Evolutionary conservation across 805 yeast genomes (phyloP).

Genomic region (Candida maltosa): DNA sequence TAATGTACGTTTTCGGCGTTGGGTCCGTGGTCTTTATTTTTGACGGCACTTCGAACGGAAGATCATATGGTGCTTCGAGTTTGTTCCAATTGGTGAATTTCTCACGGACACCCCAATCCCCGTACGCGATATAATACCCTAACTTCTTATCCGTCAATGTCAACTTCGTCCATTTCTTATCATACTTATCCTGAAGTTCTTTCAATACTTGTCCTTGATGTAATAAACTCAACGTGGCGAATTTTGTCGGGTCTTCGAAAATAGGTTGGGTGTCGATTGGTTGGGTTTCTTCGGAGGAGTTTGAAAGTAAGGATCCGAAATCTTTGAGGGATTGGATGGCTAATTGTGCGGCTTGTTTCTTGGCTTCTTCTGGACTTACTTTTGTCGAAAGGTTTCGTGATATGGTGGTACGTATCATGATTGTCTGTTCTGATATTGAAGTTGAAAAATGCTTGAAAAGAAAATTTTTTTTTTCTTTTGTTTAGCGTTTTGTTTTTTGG

Average conservation of each 20-base stretch:
- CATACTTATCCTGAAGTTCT: slow-evolving; percentile 48
- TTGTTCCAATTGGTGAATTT: slow-evolving; percentile 47
- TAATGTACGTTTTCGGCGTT: slow-evolving; percentile 17
- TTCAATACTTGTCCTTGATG: slow-evolving; percentile 58
- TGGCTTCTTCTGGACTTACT: slow-evolving; percentile 13
- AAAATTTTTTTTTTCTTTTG: not conserved
- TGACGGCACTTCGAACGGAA: slow-evolving; percentile 51
- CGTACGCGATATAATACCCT: slow-evolving; percentile 62
- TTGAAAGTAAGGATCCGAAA: slow-evolving; percentile 34
- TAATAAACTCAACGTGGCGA: slow-evolving; percentile 34
- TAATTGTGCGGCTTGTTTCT: slow-evolving; percentile 34
- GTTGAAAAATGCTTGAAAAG: no score
- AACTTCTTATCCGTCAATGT: slow-evolving; percentile 50
- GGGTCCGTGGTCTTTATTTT: slow-evolving; percentile 25
- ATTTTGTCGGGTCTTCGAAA: slow-evolving; percentile 32
- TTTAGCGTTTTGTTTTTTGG: not conserved
- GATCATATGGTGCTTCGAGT: slow-evolving; percentile 51
- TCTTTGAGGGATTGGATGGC: slow-evolving; percentile 40
- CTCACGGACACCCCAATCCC: slow-evolving; percentile 69
- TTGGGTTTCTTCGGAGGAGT: slow-evolving; percentile 37
- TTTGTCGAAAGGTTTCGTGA: slow-evolving; percentile 2
- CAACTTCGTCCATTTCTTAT: slow-evolving; percentile 54
- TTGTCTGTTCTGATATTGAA: no score
- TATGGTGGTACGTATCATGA: not conserved
- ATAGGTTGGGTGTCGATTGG: slow-evolving; percentile 47